These are phyloP conservation scores for Talaromyces stipitatus DNA, from an alignment of 495 filamentous ascomycete genomes.

Conservation along the genomic window DNA sequence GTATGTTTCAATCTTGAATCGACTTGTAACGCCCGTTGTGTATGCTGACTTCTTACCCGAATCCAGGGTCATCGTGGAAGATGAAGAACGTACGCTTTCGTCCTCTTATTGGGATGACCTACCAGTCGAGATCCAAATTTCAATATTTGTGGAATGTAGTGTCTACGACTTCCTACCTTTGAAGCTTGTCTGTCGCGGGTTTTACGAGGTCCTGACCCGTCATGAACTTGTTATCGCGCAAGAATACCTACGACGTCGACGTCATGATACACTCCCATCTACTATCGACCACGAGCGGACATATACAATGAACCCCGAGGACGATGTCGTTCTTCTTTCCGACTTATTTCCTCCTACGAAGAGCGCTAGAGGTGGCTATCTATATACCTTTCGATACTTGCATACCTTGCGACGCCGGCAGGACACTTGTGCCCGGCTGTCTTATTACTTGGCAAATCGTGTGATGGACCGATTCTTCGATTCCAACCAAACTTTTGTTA, in stretches of 20 bases:
- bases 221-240: slow-evolving; percentile 37
- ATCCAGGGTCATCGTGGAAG: neutral
- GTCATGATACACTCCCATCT: slow-evolving; percentile 40
- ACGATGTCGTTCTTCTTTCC: slow-evolving; percentile 39
- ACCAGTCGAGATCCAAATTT: slow-evolving; percentile 38
- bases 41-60: neutral
- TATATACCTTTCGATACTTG: slow-evolving; percentile 39
- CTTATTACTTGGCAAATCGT: slow-evolving; percentile 37
- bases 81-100: slow-evolving; percentile 7
- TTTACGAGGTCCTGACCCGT: slow-evolving; percentile 24
- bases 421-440: slow-evolving; percentile 31
- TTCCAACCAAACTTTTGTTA: slow-evolving; percentile 23
- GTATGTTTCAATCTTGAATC: neutral
- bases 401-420: slow-evolving; percentile 30
- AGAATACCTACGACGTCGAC: slow-evolving; percentile 35
- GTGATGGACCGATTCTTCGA: slow-evolving; percentile 33
- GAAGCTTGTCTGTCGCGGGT: slow-evolving; percentile 34
- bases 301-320: slow-evolving; percentile 37
- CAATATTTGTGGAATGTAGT: slow-evolving; percentile 36
- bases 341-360: slow-evolving; percentile 37
- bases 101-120: slow-evolving; percentile 32
- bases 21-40: neutral
- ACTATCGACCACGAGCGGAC: slow-evolving; percentile 29
- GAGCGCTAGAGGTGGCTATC: slow-evolving; percentile 35
- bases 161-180: slow-evolving; percentile 28